Evolutionary conservation across 169 alveolate species (phyloP).

Genomic region (Eimeria maxima): DNA sequence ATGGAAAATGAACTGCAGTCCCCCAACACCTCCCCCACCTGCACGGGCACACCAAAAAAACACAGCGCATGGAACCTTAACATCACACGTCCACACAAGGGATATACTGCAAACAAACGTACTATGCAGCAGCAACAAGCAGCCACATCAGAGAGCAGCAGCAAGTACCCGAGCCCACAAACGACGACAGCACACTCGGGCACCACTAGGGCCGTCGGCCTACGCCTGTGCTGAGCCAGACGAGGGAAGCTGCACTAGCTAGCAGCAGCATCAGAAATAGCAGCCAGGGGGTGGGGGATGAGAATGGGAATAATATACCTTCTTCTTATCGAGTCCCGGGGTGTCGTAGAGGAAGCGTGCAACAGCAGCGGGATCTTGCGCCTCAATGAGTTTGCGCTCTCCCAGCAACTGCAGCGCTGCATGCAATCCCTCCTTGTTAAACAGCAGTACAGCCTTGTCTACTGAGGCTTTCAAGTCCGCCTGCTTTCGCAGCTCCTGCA

Average conservation of each 20-base stretch:
- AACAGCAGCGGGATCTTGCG: conserved; percentile 58
- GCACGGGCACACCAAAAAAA: not conserved
- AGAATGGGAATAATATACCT: conserved; percentile 12
- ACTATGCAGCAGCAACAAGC: not conserved
- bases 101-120: too few relatives aligned
- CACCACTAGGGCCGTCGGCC: not conserved
- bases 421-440: conserved; percentile 72
- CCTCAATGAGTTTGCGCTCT: conserved; percentile 44
- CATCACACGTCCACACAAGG: not conserved
- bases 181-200: not conserved
- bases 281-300: not conserved
- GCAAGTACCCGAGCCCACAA: not conserved
- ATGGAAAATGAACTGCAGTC: conserved; percentile 39
- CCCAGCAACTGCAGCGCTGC: conserved; percentile 74
- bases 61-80: not conserved
- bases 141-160: not conserved
- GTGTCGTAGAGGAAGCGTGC: conserved; percentile 75
- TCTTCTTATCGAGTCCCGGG: conserved; percentile 78
- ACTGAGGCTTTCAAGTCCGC: conserved; percentile 68
- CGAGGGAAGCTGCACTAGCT: not conserved
- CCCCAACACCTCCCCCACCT: conserved; percentile 81
- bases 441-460: conserved; percentile 80
- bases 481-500: conserved; percentile 49
- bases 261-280: not conserved
- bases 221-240: too few relatives aligned